Evolutionary conservation across 129 eudicot species (phyloP).

Genomic region (Erigeron canadensis): DNA sequence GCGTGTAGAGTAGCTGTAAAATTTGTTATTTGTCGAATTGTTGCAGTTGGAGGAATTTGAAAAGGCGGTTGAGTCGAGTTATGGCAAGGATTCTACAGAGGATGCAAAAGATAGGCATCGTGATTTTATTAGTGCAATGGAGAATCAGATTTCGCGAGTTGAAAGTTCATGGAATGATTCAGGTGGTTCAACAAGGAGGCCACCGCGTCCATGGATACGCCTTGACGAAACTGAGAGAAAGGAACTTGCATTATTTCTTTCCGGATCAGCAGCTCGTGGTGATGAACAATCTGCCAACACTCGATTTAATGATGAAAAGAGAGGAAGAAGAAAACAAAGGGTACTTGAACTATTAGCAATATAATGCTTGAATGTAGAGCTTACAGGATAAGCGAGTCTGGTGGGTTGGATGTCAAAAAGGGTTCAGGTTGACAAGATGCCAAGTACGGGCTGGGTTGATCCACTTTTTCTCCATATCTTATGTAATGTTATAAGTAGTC

Average conservation of each 20-base stretch:
- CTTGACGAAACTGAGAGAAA: constrained; percentile 72
- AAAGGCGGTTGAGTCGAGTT: constrained; percentile 62
- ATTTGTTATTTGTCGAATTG: constrained; percentile 18
- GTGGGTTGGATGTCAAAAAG: not conserved
- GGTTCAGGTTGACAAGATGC: no score
- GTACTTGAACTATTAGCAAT: not conserved
- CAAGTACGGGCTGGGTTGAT: no score
- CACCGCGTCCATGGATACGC: constrained; percentile 73
- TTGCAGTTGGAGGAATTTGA: constrained; percentile 87
- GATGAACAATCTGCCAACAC: constrained; percentile 30
- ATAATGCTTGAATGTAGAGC: no score
- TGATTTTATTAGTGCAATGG: constrained; percentile 68
- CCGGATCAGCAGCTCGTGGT: constrained; percentile 41
- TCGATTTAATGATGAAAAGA: constrained; percentile 28
- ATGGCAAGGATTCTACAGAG: constrained; percentile 42
- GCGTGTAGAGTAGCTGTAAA: not conserved
- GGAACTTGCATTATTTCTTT: constrained; percentile 77
- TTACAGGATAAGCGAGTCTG: not conserved
- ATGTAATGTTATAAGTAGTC: no score
- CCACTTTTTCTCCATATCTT: no score
- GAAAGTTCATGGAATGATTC: constrained; percentile 55
- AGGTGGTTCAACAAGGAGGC: constrained; percentile 60
- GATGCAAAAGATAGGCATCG: constrained; percentile 67
- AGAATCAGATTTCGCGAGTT: constrained; percentile 53
- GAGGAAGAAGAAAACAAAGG: constrained; percentile 33